Percentiles rank a stretch among this genome's conserved stretches.
phyloP scores from a whole-genome alignment of 768 basidiomycete genomes.

The Myochromella boudieri region DNA sequence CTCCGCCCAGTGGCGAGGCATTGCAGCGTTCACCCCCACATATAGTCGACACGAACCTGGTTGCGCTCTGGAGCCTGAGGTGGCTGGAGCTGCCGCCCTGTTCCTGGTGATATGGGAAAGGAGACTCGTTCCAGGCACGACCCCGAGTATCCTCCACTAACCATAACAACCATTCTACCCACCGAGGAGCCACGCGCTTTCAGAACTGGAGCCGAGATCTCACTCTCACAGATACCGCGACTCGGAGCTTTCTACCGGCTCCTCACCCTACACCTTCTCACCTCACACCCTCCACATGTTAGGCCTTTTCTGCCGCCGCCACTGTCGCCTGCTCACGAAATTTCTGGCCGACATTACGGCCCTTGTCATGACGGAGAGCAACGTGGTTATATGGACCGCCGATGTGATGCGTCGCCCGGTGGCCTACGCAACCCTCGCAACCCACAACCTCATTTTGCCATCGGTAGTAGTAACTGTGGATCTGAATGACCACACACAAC shows the following conservation, averaged over 20 bases:
- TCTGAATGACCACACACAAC: constrained; percentile 68
- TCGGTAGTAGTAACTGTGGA: constrained; percentile 36
- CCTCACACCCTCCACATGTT: constrained; percentile 26
- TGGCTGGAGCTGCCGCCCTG: constrained; percentile 62
- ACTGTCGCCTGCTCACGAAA: constrained; percentile 39
- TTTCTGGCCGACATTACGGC: constrained; percentile 57
- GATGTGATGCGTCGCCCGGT: constrained; percentile 51
- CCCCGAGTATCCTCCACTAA: constrained; percentile 37
- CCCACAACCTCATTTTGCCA: constrained; percentile 29
- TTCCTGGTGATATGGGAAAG: constrained; percentile 58
- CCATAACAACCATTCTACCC: constrained; percentile 40
- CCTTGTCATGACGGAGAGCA: constrained; percentile 57
- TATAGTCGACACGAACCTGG: constrained; percentile 51
- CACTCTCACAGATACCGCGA: constrained; percentile 62
- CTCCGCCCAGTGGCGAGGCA: constrained; percentile 39
- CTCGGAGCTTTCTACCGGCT: constrained; percentile 44
- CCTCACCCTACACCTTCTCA: too few relatives aligned
- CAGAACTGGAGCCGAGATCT: constrained; percentile 61
- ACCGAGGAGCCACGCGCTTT: constrained; percentile 48
- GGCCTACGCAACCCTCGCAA: constrained; percentile 32
- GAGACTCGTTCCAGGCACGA: constrained; percentile 44
- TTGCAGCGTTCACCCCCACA: constrained; percentile 62
- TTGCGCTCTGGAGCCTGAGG: constrained; percentile 47
- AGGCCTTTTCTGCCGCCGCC: constrained; percentile 35
- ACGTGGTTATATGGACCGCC: constrained; percentile 45